Evolutionary conservation across 1,284 basidiomycete species (phyloP), one percentile per base, ranked within the genome.

Genomic region (Psilocybe mexicana): DNA sequence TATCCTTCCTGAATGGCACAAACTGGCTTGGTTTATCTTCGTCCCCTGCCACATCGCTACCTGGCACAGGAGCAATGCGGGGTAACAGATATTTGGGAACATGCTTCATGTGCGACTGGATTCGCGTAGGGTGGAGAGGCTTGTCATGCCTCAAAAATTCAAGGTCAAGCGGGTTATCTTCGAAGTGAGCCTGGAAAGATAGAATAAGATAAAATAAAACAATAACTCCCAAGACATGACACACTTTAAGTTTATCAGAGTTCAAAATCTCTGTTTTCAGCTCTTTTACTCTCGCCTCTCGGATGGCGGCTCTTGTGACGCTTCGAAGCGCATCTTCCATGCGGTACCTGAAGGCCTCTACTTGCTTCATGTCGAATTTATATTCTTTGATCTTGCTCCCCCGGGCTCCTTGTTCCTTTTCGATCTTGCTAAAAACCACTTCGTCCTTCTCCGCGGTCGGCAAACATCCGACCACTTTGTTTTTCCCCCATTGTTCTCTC

Each of bases 291-390:
- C 96, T 78, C 1, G 97, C 97, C 73, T 99, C 97, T 64, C 88
- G 85, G 60, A 99, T 88, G 4, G 90, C 86, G 58, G 85, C 88
- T 61, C 87, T 82, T 52, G 96, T 99, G 25, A 98, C 95, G 52
- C 89, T 84, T 63, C 94, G 81, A 65, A 99, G 72, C 1, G 94
- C 97, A 72, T 99, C 97, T 69, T 96, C 93, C 94, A 98, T 98
- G 53, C 97, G 85, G 75, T 99, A 99, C 65, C 96, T 80, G 78
- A 99, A 99, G n/a, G 94, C 95, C 67, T 98, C 95, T 43, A 98
- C 93, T 77, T 97, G 88, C 74, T 87, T 83, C 91, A 92, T 88
- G 72, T 98, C 94, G 70, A 98, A 93, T 42, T 88, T 84, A 76
- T 97, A 99, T 72, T 95, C 94, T 71, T 93, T 91, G 63, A 98